Percentiles rank a stretch among this genome's conserved stretches.
phyloP scores from a whole-genome alignment of 1,284 basidiomycete species.

The Neolentinus lepideus region DNA sequence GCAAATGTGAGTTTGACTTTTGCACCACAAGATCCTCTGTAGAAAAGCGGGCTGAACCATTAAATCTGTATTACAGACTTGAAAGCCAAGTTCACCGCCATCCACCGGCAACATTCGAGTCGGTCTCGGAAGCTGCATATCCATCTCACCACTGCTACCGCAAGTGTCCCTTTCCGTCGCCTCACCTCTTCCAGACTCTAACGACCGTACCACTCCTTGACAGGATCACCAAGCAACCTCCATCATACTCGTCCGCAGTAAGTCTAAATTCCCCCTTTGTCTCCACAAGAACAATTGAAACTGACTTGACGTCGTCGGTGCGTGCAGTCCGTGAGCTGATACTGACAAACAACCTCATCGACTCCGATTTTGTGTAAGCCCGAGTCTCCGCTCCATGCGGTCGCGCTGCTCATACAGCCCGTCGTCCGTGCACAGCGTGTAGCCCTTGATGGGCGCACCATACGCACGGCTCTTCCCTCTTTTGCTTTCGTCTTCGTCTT shows the following conservation, averaged over 20 bases:
- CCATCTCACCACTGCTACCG: conserved; percentile 48
- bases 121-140: conserved; percentile 38
- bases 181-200: neutral
- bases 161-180: conserved; percentile 22
- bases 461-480: no score
- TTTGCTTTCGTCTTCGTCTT: no score
- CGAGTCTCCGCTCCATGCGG: neutral
- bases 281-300: neutral
- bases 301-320: no score
- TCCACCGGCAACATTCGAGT: conserved; percentile 42
- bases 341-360: conserved; percentile 16
- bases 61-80: conserved; percentile 28
- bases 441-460: no score
- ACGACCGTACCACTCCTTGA: conserved; percentile 1
- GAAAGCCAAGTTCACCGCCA: conserved; percentile 38
- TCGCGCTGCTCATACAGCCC: neutral
- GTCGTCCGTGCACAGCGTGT: no score
- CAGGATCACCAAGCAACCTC: conserved; percentile 45
- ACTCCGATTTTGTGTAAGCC: conserved; percentile 16
- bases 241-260: conserved; percentile 37
- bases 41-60: no score
- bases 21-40: no score
- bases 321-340: conserved; percentile 35
- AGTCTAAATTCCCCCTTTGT: conserved; percentile 13
- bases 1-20: conserved; percentile 37